Conservation (phyloP, 176 grass and related monocot species). For the Cenchrus americanus region DNA sequence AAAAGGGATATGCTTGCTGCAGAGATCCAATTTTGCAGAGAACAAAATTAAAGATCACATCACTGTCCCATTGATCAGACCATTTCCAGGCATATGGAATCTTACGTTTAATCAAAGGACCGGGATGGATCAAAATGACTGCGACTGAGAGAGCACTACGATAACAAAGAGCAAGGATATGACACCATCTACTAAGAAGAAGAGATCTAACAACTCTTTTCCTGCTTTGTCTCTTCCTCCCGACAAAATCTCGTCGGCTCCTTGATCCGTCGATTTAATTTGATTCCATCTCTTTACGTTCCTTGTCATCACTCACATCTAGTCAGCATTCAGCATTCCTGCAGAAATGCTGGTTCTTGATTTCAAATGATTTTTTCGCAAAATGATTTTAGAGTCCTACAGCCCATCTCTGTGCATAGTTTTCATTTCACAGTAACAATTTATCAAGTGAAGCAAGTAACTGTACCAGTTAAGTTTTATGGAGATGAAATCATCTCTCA, state of each 20-base stretch:
- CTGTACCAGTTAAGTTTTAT: too few relatives aligned
- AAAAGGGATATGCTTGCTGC: not conserved
- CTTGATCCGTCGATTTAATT: slow-evolving; percentile 54
- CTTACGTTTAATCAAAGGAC: slow-evolving; percentile 45
- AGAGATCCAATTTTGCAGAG: not conserved
- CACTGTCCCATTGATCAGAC: not conserved
- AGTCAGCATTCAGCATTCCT: slow-evolving; percentile 6
- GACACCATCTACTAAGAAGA: not conserved
- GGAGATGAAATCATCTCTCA: too few relatives aligned
- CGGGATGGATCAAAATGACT: slow-evolving; percentile 10
- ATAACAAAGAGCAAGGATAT: slow-evolving; percentile 23
- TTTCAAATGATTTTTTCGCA: not conserved
- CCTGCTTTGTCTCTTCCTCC: slow-evolving; percentile 31
- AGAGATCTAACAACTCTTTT: slow-evolving; percentile 23
- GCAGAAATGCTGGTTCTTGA: not conserved
- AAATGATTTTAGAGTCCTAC: not conserved
- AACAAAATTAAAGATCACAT: not conserved
- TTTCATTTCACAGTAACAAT: too few relatives aligned
- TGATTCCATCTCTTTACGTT: slow-evolving; percentile 36
- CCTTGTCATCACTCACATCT: slow-evolving; percentile 30
- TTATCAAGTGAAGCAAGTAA: too few relatives aligned
- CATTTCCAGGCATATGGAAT: slow-evolving; percentile 46
- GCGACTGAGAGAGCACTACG: slow-evolving; percentile 23
- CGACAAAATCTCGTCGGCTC: slow-evolving; percentile 48
- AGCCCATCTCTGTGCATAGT: not conserved